Evolutionary conservation across 306 rosid species (phyloP).

Genomic region (Acacia confusa): DNA sequence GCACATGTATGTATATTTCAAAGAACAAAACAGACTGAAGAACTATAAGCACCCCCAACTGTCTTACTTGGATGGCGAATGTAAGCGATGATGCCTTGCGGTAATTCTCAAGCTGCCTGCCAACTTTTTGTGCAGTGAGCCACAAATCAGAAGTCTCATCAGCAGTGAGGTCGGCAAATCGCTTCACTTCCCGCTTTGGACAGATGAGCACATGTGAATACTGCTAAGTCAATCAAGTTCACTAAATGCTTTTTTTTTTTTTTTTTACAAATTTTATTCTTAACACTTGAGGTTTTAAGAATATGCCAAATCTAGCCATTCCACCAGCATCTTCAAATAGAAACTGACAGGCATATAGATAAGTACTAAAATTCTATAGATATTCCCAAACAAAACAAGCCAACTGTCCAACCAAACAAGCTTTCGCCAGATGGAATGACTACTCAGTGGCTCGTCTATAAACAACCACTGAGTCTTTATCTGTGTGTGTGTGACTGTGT

Average conservation of each 20-base stretch:
- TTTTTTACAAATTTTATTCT: not conserved
- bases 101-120: slow-evolving; percentile 69
- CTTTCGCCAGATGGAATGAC: slow-evolving; percentile 6
- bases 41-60: not conserved
- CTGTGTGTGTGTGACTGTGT: not conserved
- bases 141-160: slow-evolving; percentile 91
- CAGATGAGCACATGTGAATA: slow-evolving; percentile 83
- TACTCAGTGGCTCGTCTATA: not conserved
- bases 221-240: slow-evolving; percentile 57
- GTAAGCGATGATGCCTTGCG: slow-evolving; percentile 88
- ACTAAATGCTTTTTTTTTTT: not conserved
- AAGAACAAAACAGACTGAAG: not conserved
- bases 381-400: not conserved
- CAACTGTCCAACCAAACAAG: not conserved
- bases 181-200: slow-evolving; percentile 93
- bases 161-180: slow-evolving; percentile 76
- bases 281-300: not conserved
- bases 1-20: not conserved
- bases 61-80: slow-evolving; percentile 74
- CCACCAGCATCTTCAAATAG: slow-evolving; percentile 19
- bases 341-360: not conserved
- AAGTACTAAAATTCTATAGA: not conserved
- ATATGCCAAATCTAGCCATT: slow-evolving; percentile 1
- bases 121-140: slow-evolving; percentile 87
- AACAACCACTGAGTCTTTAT: slow-evolving; percentile 1